These are phyloP conservation scores for Moniliella sp. DNA, from an alignment of 1,284 basidiomycete species.

Conservation along the genomic window DNA sequence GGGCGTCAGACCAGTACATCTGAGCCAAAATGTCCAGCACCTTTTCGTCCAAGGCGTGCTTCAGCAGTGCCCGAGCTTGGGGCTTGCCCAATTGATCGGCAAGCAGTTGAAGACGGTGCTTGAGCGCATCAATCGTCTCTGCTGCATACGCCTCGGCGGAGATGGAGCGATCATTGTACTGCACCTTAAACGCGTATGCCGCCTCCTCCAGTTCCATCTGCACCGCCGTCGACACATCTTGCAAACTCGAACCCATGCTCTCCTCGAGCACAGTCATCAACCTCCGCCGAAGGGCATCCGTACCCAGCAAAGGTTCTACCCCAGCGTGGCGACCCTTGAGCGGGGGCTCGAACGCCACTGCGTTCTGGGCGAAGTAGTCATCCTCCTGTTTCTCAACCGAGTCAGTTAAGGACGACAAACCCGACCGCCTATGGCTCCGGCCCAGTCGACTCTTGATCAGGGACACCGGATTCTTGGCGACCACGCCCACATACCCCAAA, in stretches of 20 bases:
- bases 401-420: slow-evolving; percentile 26
- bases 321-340: slow-evolving; percentile 39
- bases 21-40: slow-evolving; percentile 91
- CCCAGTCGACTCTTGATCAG: slow-evolving; percentile 15
- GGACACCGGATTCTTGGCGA: slow-evolving; percentile 40
- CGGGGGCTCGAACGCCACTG: slow-evolving; percentile 45
- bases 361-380: slow-evolving; percentile 55
- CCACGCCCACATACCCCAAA: slow-evolving; percentile 90
- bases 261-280: slow-evolving; percentile 93
- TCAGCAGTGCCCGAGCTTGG: slow-evolving; percentile 64
- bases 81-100: slow-evolving; percentile 70
- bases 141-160: slow-evolving; percentile 91
- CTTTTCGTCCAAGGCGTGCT: slow-evolving; percentile 79
- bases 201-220: slow-evolving; percentile 90
- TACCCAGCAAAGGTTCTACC: slow-evolving; percentile 48
- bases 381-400: slow-evolving; percentile 52
- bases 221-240: slow-evolving; percentile 84
- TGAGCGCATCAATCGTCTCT: slow-evolving; percentile 79
- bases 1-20: slow-evolving; percentile 87
- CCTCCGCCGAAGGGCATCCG: slow-evolving; percentile 61
- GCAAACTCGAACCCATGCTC: slow-evolving; percentile 81
- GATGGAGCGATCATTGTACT: slow-evolving; percentile 89
- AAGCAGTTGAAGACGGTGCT: slow-evolving; percentile 69
- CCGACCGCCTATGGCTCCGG: slow-evolving; percentile 11
- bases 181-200: slow-evolving; percentile 94